phyloP scores from a whole-genome alignment of 192 early-diverging fungal species.

The Backusella mclennaniae region DNA sequence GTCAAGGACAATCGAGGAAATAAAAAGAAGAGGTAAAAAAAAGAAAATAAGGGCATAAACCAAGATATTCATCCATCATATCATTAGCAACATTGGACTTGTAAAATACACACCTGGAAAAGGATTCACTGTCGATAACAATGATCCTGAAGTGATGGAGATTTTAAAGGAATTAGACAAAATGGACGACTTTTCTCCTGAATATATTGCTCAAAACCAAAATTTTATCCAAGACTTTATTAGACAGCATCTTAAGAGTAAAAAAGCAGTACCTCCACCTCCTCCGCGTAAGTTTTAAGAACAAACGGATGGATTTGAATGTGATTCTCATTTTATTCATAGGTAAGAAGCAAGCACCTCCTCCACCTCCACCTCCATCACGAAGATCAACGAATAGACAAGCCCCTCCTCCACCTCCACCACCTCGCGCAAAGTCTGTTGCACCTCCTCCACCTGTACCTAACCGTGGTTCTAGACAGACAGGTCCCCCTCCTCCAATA shows the following conservation, averaged over 20 bases:
- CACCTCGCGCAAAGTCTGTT: constrained; percentile 25
- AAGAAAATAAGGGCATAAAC: not conserved
- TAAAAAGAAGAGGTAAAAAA: constrained; percentile 3
- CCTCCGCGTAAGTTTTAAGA: not conserved
- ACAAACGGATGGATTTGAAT: not conserved
- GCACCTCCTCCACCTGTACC: constrained; percentile 28
- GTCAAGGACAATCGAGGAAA: not conserved
- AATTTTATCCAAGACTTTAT: constrained; percentile 69
- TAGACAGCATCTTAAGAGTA: constrained; percentile 42
- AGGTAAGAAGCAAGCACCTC: constrained; percentile 36
- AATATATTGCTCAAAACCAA: constrained; percentile 63
- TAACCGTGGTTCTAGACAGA: constrained; percentile 16
- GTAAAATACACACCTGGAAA: constrained; percentile 54
- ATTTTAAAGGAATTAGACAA: constrained; percentile 58
- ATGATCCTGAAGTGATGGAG: constrained; percentile 67
- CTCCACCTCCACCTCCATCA: constrained; percentile 25
- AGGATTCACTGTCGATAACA: constrained; percentile 64
- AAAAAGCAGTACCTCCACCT: not conserved
- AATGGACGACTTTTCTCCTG: constrained; percentile 54
- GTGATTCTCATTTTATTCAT: not conserved
- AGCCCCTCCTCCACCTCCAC: constrained; percentile 31
- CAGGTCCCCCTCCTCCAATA: constrained; percentile 15
- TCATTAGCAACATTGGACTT: constrained; percentile 49
- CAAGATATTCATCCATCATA: not conserved
- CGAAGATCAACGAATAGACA: constrained; percentile 16